Percentiles rank a stretch among this genome's conserved stretches.
Evolutionary conservation across 169 alveolate genomes (phyloP).

Genomic region (Eimeria tenella): DNA sequence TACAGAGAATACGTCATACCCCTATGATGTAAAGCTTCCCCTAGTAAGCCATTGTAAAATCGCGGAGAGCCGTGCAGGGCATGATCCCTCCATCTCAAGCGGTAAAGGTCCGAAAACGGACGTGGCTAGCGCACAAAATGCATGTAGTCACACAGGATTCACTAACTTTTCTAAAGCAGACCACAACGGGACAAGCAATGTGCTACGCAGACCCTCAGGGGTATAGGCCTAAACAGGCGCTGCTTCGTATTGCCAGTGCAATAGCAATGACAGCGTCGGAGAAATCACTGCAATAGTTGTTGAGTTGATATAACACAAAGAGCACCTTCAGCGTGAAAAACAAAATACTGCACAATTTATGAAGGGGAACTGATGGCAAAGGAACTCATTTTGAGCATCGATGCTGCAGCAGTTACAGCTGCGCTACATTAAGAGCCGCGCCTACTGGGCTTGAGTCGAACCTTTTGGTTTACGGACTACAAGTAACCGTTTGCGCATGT

Average conservation of each 20-base stretch:
- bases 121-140: no score
- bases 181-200: no score
- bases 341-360: not conserved
- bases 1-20: not conserved
- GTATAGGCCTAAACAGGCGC: not conserved
- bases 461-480: no score
- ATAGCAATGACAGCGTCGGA: not conserved
- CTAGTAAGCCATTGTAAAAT: no score
- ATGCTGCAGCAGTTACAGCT: conserved; percentile 28
- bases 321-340: not conserved
- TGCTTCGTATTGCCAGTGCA: not conserved
- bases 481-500: no score
- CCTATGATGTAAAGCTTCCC: not conserved
- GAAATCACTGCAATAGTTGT: not conserved
- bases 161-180: no score
- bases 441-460: not conserved
- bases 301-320: not conserved
- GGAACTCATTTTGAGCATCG: not conserved
- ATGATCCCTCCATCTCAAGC: no score
- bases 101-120: no score
- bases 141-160: no score
- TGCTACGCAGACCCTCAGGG: no score
- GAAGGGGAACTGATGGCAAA: not conserved
- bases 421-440: not conserved
- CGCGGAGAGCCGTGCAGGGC: no score